Evolutionary conservation across 352 stramenopile genomes (phyloP).

Genomic region (Phytophthora gonapodyides): DNA sequence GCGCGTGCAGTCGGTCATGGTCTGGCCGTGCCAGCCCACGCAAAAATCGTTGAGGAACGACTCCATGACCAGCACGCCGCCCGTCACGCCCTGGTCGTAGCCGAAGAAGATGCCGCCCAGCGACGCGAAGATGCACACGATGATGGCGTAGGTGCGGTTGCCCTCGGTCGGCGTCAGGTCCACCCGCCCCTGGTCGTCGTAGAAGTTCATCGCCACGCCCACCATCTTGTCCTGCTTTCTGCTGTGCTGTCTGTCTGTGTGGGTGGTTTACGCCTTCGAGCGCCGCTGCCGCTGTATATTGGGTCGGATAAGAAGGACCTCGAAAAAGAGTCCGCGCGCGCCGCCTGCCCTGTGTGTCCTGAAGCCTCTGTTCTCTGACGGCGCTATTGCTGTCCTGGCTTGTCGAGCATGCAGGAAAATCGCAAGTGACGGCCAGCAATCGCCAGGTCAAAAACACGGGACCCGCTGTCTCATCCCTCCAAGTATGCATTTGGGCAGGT

Average conservation of each 20-base stretch:
- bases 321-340: no score
- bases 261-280: neutral
- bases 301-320: no score
- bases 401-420: no score
- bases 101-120: slow-evolving; percentile 49
- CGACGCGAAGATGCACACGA: slow-evolving; percentile 47
- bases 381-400: no score
- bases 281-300: neutral
- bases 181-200: slow-evolving; percentile 38
- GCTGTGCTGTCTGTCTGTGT: neutral
- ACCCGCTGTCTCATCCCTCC: no score
- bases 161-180: slow-evolving; percentile 47
- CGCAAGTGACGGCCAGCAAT: no score
- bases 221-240: slow-evolving; percentile 28
- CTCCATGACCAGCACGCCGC: slow-evolving; percentile 48
- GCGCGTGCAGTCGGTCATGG: slow-evolving; percentile 41
- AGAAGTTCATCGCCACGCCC: slow-evolving; percentile 49
- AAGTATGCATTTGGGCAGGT: no score
- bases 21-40: slow-evolving; percentile 45
- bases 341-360: no score
- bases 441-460: no score
- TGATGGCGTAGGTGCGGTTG: slow-evolving; percentile 48
- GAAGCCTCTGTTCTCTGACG: no score
- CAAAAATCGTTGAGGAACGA: slow-evolving; percentile 59
- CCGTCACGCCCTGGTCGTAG: slow-evolving; percentile 46